Evolutionary conservation across 495 filamentous ascomycete species (phyloP).

Genomic region (Hypoxylon subgilvum): DNA sequence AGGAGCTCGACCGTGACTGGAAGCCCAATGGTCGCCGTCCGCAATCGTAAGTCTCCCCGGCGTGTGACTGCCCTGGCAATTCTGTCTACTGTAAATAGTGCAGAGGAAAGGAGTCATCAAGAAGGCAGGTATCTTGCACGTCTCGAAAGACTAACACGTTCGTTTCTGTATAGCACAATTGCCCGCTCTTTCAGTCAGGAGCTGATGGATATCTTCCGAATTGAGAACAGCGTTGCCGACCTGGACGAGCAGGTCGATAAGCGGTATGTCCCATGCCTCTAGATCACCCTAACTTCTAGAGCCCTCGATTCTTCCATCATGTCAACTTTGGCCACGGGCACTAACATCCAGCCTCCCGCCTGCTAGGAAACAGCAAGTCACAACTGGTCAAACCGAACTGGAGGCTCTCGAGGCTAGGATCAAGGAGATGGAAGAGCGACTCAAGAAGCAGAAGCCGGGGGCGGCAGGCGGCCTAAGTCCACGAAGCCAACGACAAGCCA

Average conservation of each 20-base stretch:
- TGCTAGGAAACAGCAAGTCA: conserved; percentile 70
- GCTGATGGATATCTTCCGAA: conserved; percentile 85
- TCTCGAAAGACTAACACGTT: conserved; percentile 1
- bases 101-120: not conserved
- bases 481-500: conserved; percentile 42
- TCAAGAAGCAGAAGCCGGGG: conserved; percentile 56
- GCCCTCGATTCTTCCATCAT: not conserved
- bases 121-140: too few species aligned
- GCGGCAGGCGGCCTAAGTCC: conserved; percentile 37
- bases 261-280: conserved; percentile 68
- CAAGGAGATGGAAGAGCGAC: conserved; percentile 80
- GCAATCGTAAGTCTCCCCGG: conserved; percentile 71
- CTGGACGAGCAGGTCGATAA: conserved; percentile 79
- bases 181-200: conserved; percentile 85
- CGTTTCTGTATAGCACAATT: conserved; percentile 67
- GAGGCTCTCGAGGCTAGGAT: conserved; percentile 83
- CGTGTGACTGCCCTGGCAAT: not conserved
- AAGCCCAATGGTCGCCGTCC: conserved; percentile 75
- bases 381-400: conserved; percentile 75
- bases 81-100: too few species aligned
- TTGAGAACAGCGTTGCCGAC: conserved; percentile 78
- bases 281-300: conserved; percentile 11
- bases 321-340: conserved; percentile 5
- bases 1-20: conserved; percentile 74
- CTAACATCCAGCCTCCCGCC: conserved; percentile 11